Percentiles rank a stretch among this genome's conserved stretches.
phyloP scores from a whole-genome alignment of 2,329 filamentous ascomycete species.

The Xylaria sp. region DNA sequence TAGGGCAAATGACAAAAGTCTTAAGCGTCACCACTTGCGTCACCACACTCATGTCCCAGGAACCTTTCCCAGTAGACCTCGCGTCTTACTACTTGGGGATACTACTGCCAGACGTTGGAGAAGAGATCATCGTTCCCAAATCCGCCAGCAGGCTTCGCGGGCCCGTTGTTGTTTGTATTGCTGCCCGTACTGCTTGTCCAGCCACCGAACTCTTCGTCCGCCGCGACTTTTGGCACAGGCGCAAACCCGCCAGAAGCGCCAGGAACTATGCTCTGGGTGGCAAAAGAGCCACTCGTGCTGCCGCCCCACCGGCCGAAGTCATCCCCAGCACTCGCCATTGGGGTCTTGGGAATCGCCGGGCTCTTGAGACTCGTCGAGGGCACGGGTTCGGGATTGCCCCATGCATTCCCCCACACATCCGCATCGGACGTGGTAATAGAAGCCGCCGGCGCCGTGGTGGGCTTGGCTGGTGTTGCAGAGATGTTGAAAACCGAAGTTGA shows the following conservation, averaged over 20 bases:
- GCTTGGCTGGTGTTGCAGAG: slow-evolving; percentile 58
- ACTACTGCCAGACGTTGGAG: slow-evolving; percentile 89
- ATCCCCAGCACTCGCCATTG: slow-evolving; percentile 55
- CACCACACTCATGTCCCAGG: neutral
- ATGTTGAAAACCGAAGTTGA: slow-evolving; percentile 82
- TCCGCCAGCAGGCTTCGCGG: slow-evolving; percentile 61
- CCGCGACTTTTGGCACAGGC: slow-evolving; percentile 71
- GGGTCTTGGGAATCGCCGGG: slow-evolving; percentile 51
- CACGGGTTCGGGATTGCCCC: slow-evolving; percentile 68
- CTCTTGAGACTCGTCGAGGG: slow-evolving; percentile 62
- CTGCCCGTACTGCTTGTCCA: slow-evolving; percentile 77
- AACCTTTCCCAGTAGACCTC: neutral
- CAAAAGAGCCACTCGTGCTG: slow-evolving; percentile 52
- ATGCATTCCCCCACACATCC: slow-evolving; percentile 91
- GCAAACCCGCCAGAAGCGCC: slow-evolving; percentile 70
- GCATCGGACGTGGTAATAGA: slow-evolving; percentile 52
- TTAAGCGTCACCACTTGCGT: neutral
- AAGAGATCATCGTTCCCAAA: slow-evolving; percentile 85
- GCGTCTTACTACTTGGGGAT: neutral
- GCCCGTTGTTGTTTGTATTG: slow-evolving; percentile 46
- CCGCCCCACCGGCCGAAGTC: slow-evolving; percentile 67
- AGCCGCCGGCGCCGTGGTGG: slow-evolving; percentile 50
- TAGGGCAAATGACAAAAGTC: neutral
- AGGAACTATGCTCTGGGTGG: slow-evolving; percentile 65
- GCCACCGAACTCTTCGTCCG: slow-evolving; percentile 94